These are phyloP conservation scores for Nakazawaea populi DNA, from an alignment of 805 yeast species.

Conservation along the genomic window DNA sequence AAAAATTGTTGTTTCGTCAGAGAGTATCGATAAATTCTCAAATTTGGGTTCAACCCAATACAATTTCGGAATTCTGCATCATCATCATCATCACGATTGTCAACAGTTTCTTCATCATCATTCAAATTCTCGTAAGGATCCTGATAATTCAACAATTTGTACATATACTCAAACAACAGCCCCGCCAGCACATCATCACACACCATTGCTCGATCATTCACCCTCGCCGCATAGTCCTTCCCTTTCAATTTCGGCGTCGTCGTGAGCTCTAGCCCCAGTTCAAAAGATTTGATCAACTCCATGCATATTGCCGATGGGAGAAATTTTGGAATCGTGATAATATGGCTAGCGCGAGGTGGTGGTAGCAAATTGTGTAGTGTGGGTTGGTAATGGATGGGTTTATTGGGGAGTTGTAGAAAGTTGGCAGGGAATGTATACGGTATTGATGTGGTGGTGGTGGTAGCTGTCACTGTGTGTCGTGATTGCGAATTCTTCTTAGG, in stretches of 20 bases:
- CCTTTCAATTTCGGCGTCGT: slow-evolving; percentile 45
- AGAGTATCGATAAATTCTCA: slow-evolving; percentile 48
- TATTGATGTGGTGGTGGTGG: no score
- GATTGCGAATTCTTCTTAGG: no score
- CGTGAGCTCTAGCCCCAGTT: slow-evolving; percentile 22
- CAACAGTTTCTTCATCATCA: slow-evolving; percentile 5
- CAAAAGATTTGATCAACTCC: slow-evolving; percentile 31
- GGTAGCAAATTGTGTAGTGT: no score
- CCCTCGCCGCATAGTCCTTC: slow-evolving; percentile 50
- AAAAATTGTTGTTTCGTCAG: slow-evolving; percentile 46
- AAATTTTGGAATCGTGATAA: slow-evolving; percentile 31
- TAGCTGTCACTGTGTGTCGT: no score
- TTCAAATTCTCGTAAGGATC: slow-evolving; percentile 24
- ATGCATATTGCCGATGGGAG: slow-evolving; percentile 30
- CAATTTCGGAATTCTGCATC: slow-evolving; percentile 28
- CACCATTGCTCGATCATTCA: slow-evolving; percentile 44
- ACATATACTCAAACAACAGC: slow-evolving; percentile 38
- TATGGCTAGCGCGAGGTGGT: no score
- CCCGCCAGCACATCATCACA: slow-evolving; percentile 31
- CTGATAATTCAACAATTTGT: slow-evolving; percentile 22
- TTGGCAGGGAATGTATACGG: no score
- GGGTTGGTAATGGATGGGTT: no score
- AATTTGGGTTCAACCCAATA: slow-evolving; percentile 46
- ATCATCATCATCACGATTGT: neutral
- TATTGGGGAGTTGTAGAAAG: no score